A percentile compares a stretch with the other conserved stretches of the same genome.
These are phyloP conservation scores for Gracilaria gracilis DNA, from an alignment of 23 red algal genomes.

Conservation along the genomic window DNA sequence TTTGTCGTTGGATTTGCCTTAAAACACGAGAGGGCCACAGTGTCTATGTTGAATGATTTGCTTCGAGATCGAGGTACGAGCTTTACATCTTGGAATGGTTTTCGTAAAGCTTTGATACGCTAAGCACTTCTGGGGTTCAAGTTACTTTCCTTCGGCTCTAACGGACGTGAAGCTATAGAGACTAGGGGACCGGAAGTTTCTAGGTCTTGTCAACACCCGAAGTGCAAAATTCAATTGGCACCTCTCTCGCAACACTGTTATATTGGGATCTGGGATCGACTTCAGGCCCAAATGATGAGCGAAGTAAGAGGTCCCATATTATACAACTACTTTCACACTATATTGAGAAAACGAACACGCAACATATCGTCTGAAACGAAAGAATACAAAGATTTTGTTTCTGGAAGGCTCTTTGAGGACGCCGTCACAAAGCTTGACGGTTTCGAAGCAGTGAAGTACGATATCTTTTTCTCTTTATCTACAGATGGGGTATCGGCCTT, in stretches of 20 bases:
- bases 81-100: background rate
- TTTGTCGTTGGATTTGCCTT: background rate
- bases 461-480: conserved; percentile 5
- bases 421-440: background rate
- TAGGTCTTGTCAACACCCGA: background rate
- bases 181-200: too few species aligned
- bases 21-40: background rate
- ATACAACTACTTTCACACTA: background rate
- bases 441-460: background rate
- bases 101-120: background rate
- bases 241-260: background rate
- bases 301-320: background rate
- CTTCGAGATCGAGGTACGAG: background rate
- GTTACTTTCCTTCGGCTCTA: background rate
- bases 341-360: background rate
- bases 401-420: background rate
- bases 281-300: background rate
- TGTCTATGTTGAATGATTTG: conserved; percentile 19
- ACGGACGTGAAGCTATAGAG: conserved; percentile 18
- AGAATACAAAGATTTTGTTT: conserved; percentile 1
- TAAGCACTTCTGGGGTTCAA: background rate
- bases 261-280: background rate
- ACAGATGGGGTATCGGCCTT: conserved; percentile 28
- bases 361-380: background rate
- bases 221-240: background rate